A percentile compares a stretch with the other conserved stretches of the same genome.
Evolutionary conservation across 768 basidiomycete species (phyloP).

Genomic region (Galerina sulciceps): DNA sequence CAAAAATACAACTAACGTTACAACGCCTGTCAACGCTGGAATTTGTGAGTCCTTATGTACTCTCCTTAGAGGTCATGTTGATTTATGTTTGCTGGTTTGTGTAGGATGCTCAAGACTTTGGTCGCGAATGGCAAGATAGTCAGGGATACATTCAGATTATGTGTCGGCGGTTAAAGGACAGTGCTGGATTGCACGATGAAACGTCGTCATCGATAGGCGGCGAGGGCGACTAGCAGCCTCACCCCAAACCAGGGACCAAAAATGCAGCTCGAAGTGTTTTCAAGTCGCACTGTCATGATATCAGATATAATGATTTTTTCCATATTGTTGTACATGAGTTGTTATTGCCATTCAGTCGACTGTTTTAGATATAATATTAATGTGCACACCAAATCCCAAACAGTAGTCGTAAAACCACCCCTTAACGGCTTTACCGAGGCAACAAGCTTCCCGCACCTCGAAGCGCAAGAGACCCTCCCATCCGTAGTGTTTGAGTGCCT

Average conservation of each 20-base stretch:
- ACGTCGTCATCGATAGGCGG: not conserved
- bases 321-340: too few relatives aligned
- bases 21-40: slow-evolving; percentile 58
- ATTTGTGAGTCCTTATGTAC: slow-evolving; percentile 22
- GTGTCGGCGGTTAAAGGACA: slow-evolving; percentile 70
- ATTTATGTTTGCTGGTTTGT: slow-evolving; percentile 10
- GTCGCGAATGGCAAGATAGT: slow-evolving; percentile 62
- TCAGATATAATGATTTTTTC: not conserved
- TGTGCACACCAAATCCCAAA: not conserved
- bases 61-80: slow-evolving; percentile 3
- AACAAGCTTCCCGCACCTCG: slow-evolving; percentile 84
- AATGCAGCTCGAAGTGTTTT: not conserved
- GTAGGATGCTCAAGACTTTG: slow-evolving; percentile 48
- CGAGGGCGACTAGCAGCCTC: slow-evolving; percentile 1
- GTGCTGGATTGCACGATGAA: slow-evolving; percentile 56
- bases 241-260: not conserved
- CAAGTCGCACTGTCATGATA: not conserved
- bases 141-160: slow-evolving; percentile 80
- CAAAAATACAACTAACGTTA: slow-evolving; percentile 58
- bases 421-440: slow-evolving; percentile 56
- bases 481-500: slow-evolving; percentile 76
- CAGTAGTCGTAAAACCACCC: not conserved
- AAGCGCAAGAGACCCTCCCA: slow-evolving; percentile 80
- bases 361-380: slow-evolving; percentile 5
- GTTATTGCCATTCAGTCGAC: too few relatives aligned